Evolutionary conservation across 208 protist genomes (phyloP).

Genomic region (Trypanosoma scelopori): DNA sequence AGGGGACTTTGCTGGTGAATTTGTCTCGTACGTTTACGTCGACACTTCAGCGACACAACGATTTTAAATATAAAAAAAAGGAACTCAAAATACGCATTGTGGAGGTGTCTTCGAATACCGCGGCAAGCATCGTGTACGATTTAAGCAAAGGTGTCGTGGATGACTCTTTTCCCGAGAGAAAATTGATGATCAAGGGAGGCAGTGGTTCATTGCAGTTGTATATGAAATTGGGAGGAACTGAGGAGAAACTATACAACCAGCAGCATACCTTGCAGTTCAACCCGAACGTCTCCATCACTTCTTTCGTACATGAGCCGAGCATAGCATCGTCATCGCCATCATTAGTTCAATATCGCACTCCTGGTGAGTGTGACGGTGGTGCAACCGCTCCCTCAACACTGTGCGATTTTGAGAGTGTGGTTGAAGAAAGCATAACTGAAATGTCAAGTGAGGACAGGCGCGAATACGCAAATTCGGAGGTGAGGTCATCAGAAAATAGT

Average conservation of each 20-base stretch:
- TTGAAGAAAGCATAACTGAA: conserved; percentile 14
- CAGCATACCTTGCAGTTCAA: conserved; percentile 1
- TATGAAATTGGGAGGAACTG: conserved; percentile 11
- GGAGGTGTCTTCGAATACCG: background rate
- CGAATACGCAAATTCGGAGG: background rate
- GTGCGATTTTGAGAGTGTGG: conserved; percentile 17
- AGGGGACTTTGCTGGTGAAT: conserved; percentile 5
- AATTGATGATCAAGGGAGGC: conserved; percentile 5
- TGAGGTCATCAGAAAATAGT: background rate
- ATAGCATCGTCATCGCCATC: background rate
- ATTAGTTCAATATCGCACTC: background rate
- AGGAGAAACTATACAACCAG: conserved; percentile 8
- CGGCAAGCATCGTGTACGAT: conserved; percentile 11
- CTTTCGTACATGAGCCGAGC: conserved; percentile 7
- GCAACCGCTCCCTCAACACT: background rate
- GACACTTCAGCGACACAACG: conserved; percentile 12
- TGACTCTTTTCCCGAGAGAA: conserved; percentile 19
- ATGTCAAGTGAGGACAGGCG: background rate
- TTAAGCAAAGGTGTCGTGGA: conserved; percentile 17
- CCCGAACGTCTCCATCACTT: background rate
- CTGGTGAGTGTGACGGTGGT: background rate
- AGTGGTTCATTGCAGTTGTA: background rate
- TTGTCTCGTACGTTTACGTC: conserved; percentile 20
- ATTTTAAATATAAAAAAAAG: conserved; percentile 19
- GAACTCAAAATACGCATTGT: conserved; percentile 19